phyloP scores from a whole-genome alignment of 371 early-diverging fungal species.

The Choanephora cucurbitarum region DNA sequence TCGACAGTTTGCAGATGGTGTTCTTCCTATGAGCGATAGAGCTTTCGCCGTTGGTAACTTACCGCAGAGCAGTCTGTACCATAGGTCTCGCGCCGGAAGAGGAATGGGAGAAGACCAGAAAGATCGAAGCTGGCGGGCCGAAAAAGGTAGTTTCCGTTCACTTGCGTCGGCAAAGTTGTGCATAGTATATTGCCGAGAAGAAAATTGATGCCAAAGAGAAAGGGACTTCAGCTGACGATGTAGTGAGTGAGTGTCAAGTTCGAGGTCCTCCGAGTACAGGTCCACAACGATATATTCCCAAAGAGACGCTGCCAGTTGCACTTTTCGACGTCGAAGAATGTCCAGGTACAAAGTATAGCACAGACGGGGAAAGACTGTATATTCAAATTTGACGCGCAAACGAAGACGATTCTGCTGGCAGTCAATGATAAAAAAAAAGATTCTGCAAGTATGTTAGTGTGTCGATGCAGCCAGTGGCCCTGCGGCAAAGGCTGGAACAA shows the following conservation, averaged over 20 bases:
- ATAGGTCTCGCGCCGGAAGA: neutral
- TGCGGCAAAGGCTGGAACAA: neutral
- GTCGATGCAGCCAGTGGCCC: neutral
- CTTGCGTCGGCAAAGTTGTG: neutral
- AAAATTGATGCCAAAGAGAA: neutral
- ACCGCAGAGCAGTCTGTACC: neutral
- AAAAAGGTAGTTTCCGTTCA: neutral
- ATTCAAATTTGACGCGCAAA: neutral
- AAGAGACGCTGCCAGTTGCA: neutral
- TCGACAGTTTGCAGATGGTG: too few relatives aligned
- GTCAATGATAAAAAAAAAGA: slow-evolving; percentile 1
- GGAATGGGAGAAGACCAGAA: neutral
- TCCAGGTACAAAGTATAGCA: neutral
- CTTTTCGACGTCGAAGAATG: slow-evolving; percentile 1
- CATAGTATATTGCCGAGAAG: neutral
- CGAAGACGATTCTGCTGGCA: neutral
- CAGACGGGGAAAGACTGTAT: neutral
- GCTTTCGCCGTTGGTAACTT: neutral
- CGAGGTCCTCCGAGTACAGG: neutral
- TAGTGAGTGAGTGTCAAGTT: neutral
- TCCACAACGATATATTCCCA: neutral
- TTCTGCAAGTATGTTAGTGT: neutral
- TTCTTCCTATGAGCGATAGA: too few relatives aligned
- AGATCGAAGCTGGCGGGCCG: neutral
- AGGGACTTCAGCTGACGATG: neutral